These are phyloP conservation scores for Candida dendrica DNA, from an alignment of 805 yeast species.

Conservation along the genomic window DNA sequence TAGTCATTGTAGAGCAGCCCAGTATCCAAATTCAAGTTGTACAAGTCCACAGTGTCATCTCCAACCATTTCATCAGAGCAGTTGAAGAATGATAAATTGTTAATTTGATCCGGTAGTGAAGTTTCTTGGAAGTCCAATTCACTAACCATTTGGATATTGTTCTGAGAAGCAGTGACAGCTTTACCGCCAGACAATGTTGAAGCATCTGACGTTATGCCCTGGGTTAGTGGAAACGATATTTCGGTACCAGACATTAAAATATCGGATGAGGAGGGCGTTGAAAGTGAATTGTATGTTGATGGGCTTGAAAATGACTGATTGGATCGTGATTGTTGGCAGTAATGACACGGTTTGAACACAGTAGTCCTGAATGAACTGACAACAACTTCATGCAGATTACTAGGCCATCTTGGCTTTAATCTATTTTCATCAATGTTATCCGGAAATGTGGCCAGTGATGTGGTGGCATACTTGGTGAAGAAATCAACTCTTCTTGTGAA, in stretches of 20 bases:
- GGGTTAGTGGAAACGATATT: too few species aligned
- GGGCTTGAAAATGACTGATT: too few species aligned
- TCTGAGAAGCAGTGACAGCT: too few species aligned
- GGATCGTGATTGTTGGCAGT: too few species aligned
- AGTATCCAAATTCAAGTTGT: not conserved
- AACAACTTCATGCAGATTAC: slow-evolving; percentile 9
- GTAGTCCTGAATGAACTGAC: slow-evolving; percentile 9
- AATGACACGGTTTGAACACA: slow-evolving; percentile 10
- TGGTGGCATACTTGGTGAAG: slow-evolving; percentile 16
- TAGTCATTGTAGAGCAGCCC: not conserved
- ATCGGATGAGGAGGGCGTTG: too few species aligned
- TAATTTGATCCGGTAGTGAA: not conserved
- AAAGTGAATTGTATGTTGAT: too few species aligned
- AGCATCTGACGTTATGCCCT: too few species aligned
- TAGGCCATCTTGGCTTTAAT: slow-evolving; percentile 13
- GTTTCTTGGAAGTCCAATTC: not conserved
- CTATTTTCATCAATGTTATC: slow-evolving; percentile 9
- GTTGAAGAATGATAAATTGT: not conserved
- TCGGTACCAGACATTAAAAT: too few species aligned
- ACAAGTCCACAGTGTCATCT: not conserved
- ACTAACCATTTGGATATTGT: not conserved
- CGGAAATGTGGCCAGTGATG: slow-evolving; percentile 12
- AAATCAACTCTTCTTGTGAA: slow-evolving; percentile 17
- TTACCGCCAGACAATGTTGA: too few species aligned
- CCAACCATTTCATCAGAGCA: not conserved